A percentile compares a stretch with the other conserved stretches of the same genome.
phyloP scores from a whole-genome alignment of 768 basidiomycete species.

The Gymnopilus dilepis region DNA sequence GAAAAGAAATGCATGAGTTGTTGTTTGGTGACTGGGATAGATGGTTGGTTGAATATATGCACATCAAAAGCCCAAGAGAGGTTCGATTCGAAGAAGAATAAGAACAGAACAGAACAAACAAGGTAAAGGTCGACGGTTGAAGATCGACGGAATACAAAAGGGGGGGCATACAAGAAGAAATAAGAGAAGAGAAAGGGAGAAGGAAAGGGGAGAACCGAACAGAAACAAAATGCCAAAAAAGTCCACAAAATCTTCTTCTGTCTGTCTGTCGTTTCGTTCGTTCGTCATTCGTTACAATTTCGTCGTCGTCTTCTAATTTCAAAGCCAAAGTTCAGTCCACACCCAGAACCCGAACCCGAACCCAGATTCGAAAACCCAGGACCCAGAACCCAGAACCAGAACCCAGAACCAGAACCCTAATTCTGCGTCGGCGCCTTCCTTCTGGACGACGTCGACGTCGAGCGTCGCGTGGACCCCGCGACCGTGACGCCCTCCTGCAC shows the following conservation, averaged over 20 bases:
- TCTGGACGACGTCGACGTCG: constrained; percentile 17
- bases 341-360: too few relatives aligned
- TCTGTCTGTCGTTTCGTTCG: constrained; percentile 1
- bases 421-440: constrained; percentile 17
- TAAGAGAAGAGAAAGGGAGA: constrained; percentile 6
- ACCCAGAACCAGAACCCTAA: not conserved
- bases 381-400: too few relatives aligned
- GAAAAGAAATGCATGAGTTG: not conserved
- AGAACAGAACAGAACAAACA: not conserved
- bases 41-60: constrained; percentile 7
- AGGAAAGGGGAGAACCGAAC: constrained; percentile 4
- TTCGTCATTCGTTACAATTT: constrained; percentile 1
- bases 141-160: not conserved
- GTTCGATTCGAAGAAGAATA: not conserved
- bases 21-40: constrained; percentile 1
- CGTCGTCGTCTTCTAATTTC: not conserved
- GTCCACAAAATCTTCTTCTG: constrained; percentile 18
- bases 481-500: constrained; percentile 30
- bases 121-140: not conserved
- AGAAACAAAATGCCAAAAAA: constrained; percentile 9
- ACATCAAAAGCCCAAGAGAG: constrained; percentile 7
- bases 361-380: too few relatives aligned
- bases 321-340: too few relatives aligned
- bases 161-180: constrained; percentile 4
- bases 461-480: constrained; percentile 13